Evolutionary conservation across 139 green algal species (phyloP), one percentile per base, ranked within the genome.

Genomic region (Chlamydomonas eustigma): DNA sequence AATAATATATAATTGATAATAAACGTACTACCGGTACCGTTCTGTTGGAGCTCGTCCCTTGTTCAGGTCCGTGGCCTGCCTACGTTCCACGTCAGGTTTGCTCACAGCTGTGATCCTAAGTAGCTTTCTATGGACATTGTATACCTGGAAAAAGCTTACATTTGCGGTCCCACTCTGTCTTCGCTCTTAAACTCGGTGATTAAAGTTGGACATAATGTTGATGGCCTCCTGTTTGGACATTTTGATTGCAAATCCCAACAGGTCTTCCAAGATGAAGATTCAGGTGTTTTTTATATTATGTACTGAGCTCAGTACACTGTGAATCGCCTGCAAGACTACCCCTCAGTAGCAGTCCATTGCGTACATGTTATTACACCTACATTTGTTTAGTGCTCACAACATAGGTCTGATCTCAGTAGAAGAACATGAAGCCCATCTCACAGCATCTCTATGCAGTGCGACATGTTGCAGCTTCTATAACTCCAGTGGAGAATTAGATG

Each of bases 191-290:
- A 83, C 8, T 68, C 74, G 1, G 69, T 83, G n/a, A 71, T 75
- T 1, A 28, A 28, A 37, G 31, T 51, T 1, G 72, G 67, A 1
- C 50, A 73, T 22, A 36, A 32, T 3, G 44, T 65, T 24, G 81
- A 86, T 39, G 81, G 81, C 1, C 35, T 86, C 0, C 38, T 86
- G 2, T 76, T 83, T 28, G 81, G 81, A 79, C 39, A 37, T 50
- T 38, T 12, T 4, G 36, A 34, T 2, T 39, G 31, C 28, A 28
- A 12, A n/a, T 31, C 35, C 63, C 22, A 28, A 74, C 33, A 24
- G 22, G 28, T 18, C 5, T 44, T 72, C 65, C 4, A 72, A 8
- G 65, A 72, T 44, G 65, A 72, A 3, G 8, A 39, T 24, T 44
- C 32, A 72, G 65, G 65, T 72, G 12, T 32, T 4, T 70, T 65